Evolutionary conservation across 2,329 filamentous ascomycete genomes (phyloP).

Genomic region (Podosphaera aphanis): DNA sequence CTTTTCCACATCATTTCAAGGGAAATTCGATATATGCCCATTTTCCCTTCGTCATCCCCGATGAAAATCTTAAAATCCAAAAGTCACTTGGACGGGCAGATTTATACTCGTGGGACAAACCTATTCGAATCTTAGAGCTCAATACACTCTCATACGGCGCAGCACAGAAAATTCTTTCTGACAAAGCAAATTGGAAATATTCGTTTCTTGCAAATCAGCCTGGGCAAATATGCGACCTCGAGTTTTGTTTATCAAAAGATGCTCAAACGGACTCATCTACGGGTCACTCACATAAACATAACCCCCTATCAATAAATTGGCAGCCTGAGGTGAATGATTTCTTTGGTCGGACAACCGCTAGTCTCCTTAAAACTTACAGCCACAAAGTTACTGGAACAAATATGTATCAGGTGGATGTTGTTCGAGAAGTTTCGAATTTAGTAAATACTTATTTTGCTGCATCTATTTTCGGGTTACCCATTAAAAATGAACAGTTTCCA

Average conservation of each 20-base stretch:
- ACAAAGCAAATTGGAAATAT: constrained; percentile 34
- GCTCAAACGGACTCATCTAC: constrained; percentile 24
- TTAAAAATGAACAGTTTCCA: constrained; percentile 28
- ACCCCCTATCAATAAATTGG: constrained; percentile 40
- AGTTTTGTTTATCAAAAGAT: constrained; percentile 33
- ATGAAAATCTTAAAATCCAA: constrained; percentile 49
- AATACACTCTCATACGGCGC: constrained; percentile 36
- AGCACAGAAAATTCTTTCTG: constrained; percentile 36
- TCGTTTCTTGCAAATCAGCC: constrained; percentile 27
- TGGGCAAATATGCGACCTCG: constrained; percentile 24
- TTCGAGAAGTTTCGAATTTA: constrained; percentile 30
- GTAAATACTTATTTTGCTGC: constrained; percentile 31
- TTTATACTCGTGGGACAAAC: constrained; percentile 46
- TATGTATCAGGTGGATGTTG: constrained; percentile 45
- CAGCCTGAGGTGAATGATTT: constrained; percentile 38
- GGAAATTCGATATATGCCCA: constrained; percentile 52
- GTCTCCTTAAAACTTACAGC: constrained; percentile 39
- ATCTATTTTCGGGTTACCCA: constrained; percentile 27
- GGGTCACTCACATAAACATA: constrained; percentile 28
- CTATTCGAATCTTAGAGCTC: constrained; percentile 27
- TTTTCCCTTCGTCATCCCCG: constrained; percentile 34
- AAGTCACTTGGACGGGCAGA: constrained; percentile 40
- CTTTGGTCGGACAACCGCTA: constrained; percentile 36
- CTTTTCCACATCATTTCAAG: constrained; percentile 61
- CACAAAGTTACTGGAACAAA: constrained; percentile 28